Conservation (phyloP, 768 basidiomycete species). For the Favolaschia claudopus region DNA sequence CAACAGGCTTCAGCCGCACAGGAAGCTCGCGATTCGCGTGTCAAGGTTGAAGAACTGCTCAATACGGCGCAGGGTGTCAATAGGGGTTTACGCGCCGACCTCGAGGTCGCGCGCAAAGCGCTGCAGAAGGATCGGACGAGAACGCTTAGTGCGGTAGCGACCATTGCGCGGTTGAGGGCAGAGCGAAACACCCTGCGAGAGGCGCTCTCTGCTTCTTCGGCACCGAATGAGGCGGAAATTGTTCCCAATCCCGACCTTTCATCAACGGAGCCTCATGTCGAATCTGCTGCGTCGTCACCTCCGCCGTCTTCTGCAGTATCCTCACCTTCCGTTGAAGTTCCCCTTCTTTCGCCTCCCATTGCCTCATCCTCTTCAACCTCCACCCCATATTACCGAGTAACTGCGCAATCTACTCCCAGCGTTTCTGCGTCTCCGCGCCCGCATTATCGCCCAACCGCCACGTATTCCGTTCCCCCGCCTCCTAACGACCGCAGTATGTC, state of each 20-base stretch:
- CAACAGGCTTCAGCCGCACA: background rate
- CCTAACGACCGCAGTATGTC: too few relatives aligned
- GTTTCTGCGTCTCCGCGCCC: too few relatives aligned
- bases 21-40: background rate
- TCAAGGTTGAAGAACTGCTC: background rate
- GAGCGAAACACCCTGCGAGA: constrained; percentile 1
- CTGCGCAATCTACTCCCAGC: too few relatives aligned
- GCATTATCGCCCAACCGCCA: too few relatives aligned
- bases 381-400: too few relatives aligned
- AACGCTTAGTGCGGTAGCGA: background rate
- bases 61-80: background rate
- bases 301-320: constrained; percentile 4
- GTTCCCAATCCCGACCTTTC: background rate
- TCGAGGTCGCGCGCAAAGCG: background rate
- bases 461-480: too few relatives aligned
- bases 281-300: background rate
- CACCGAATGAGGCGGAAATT: background rate
- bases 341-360: background rate
- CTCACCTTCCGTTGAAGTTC: background rate
- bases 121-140: constrained; percentile 12
- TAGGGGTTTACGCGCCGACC: background rate
- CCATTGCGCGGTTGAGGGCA: background rate
- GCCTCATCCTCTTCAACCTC: background rate
- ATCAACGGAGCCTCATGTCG: background rate
- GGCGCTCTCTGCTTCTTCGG: background rate